These are phyloP conservation scores for Colletotrichum coccodes DNA, from an alignment of 2,329 filamentous ascomycete species.

Conservation along the genomic window DNA sequence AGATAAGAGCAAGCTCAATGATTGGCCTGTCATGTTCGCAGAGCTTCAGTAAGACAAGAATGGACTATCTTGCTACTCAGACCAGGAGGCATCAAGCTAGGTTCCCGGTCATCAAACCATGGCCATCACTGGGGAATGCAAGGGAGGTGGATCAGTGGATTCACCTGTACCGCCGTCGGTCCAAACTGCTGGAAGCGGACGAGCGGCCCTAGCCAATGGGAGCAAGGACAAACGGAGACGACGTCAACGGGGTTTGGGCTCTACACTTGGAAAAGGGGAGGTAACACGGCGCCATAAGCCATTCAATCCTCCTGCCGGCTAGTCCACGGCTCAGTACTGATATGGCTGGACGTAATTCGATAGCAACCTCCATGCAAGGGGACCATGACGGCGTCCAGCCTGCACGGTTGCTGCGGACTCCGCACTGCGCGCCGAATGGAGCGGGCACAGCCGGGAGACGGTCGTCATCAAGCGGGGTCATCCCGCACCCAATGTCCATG, in stretches of 20 bases:
- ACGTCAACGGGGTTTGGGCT: background rate
- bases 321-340: background rate
- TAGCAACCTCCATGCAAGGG: conserved; percentile 11
- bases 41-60: background rate
- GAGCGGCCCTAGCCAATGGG: background rate
- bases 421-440: background rate
- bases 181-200: background rate
- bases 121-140: background rate
- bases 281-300: background rate
- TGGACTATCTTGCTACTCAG: background rate
- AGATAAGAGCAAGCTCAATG: conserved; percentile 15
- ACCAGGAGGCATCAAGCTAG: background rate
- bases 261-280: background rate
- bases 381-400: background rate
- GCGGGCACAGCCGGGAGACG: conserved; percentile 12
- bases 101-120: background rate
- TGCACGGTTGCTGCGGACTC: background rate
- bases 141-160: background rate
- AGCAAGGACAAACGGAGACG: background rate
- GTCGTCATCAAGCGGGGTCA: conserved; percentile 31
- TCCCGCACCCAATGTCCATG: conserved; percentile 8
- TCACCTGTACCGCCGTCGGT: background rate
- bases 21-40: background rate
- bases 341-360: background rate
- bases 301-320: background rate